A percentile compares a stretch with the other conserved stretches of the same genome.
Evolutionary conservation across 345 rosid species (phyloP).

Genomic region (Eucalyptus sp.): DNA sequence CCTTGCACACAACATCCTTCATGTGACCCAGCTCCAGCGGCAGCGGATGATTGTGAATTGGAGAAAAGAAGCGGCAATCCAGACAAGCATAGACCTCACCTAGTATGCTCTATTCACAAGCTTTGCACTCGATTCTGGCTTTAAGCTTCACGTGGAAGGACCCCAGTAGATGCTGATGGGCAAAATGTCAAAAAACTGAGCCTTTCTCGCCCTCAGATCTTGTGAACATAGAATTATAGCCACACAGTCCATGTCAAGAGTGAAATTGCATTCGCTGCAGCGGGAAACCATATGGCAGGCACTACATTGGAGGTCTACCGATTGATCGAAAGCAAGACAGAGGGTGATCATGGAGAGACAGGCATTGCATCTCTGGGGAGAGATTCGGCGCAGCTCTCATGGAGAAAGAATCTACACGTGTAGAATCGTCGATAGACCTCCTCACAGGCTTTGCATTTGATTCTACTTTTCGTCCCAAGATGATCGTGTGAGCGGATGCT

Average conservation of each 20-base stretch:
- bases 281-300: background rate
- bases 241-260: background rate
- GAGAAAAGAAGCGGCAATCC: background rate
- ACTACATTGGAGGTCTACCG: background rate
- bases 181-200: background rate
- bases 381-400: no score
- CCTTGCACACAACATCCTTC: background rate
- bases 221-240: background rate
- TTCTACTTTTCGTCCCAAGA: background rate
- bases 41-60: background rate
- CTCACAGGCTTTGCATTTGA: rapidly evolving
- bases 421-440: background rate
- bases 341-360: background rate
- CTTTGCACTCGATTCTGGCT: background rate
- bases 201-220: background rate
- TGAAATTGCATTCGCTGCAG: background rate
- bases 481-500: background rate
- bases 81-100: background rate
- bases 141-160: background rate
- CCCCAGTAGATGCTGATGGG: background rate
- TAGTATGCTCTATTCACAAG: background rate
- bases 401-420: background rate
- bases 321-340: background rate
- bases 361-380: background rate
- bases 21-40: background rate